phyloP scores from a whole-genome alignment of 176 grass and related monocot species.

The Cenchrus americanus region DNA sequence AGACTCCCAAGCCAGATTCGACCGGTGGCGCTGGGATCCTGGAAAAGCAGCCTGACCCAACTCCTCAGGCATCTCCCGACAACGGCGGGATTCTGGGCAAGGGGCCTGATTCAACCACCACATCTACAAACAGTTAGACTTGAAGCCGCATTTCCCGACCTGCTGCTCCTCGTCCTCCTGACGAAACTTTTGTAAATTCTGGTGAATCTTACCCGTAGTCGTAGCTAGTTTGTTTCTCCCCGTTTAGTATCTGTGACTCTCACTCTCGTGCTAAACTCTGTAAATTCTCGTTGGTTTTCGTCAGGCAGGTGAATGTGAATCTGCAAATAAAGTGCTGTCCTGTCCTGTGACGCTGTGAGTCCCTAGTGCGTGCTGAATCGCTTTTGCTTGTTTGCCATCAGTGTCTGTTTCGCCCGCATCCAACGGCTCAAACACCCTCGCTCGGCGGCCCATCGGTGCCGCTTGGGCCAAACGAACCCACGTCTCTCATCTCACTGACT shows the following conservation, averaged over 20 bases:
- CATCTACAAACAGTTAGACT: conserved; percentile 19
- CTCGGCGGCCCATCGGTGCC: not conserved
- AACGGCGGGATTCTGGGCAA: not conserved
- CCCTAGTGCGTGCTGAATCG: too few relatives aligned
- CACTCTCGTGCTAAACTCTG: too few relatives aligned
- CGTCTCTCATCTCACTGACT: not conserved
- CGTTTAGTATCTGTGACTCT: too few relatives aligned
- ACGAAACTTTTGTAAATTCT: conserved; percentile 24
- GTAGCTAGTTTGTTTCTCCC: not conserved
- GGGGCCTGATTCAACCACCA: not conserved
- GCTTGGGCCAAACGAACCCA: not conserved
- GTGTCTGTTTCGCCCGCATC: too few relatives aligned
- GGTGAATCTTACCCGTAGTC: not conserved
- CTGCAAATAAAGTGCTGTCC: not conserved
- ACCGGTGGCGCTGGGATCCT: not conserved
- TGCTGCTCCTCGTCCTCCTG: not conserved
- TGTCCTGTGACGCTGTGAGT: not conserved
- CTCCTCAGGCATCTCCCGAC: not conserved
- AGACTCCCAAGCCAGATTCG: conserved; percentile 2
- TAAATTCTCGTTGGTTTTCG: not conserved
- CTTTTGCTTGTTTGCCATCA: too few relatives aligned
- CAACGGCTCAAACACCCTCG: not conserved
- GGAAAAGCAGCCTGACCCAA: not conserved
- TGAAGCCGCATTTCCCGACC: not conserved
- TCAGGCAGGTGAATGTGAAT: too few relatives aligned